Base-by-base conservation (phyloP, 352 stramenopile species). In the Globisporangium radiosum region DNA sequence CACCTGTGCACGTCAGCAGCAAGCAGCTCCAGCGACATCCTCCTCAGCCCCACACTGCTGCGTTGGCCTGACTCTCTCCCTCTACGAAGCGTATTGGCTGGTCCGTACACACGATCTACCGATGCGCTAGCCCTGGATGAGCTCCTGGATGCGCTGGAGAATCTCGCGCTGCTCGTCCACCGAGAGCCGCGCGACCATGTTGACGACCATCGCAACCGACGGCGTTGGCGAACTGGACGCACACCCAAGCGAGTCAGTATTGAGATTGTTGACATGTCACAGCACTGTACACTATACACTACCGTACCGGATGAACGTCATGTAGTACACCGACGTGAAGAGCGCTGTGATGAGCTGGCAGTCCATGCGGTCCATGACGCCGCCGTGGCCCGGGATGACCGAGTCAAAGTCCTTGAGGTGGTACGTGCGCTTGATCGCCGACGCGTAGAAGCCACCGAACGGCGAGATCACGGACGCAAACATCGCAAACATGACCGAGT, bases 321-420 rank as follows among this genome's bases (percentile, higher is more conserved):
- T 97, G 76, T 98, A 98, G 80, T 99, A 98, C 47, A 98, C 93
- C 53, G 90, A 97, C 38, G 93, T 98, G 69, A 97, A 98, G 33
- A 97, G 76, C 51, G 90, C 78, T 63, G 96, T 98, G 76, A 98
- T 90, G 57, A 98, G 85, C 70, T 99, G 94, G 69, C 96, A 99
- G 75, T 99, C 96, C 89, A 99, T 98, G 51, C 96, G 88, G 67
- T 99, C 96, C 83, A 97, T 98, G 57, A 99, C 78, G 38, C 96
- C 96, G 50, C 96, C 96, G 67, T 99, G 97, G 55, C 97, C 97
- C 2, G 97, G 97, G 60, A 99, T 99, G 50, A 99, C 78, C 36
- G 87, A 95, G 63, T 98, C 97, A 73, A 99, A 99, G 77, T 99
- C 97, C 78, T 99, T 99, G 53, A 99, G 85, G 51, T 95, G 88